Conservation (phyloP, 2,329 filamentous ascomycete species). For the Microcyclospora tardicrescens region DNA sequence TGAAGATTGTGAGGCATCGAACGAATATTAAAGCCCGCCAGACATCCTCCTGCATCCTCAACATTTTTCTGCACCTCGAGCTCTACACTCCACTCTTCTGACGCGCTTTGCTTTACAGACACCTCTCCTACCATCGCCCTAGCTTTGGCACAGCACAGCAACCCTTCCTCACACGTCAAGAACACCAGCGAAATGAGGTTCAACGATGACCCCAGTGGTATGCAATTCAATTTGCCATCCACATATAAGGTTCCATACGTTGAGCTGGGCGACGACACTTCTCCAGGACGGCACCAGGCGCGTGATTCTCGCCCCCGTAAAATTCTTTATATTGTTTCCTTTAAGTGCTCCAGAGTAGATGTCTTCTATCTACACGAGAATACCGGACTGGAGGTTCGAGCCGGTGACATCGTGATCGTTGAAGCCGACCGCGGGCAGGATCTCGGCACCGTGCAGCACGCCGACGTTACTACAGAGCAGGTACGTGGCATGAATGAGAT, state of each 20-base stretch:
- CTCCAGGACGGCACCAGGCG: conserved; percentile 8
- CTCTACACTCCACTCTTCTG: too few relatives aligned
- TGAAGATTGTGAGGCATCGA: too few relatives aligned
- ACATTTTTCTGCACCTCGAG: too few relatives aligned
- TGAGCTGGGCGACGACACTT: conserved; percentile 9
- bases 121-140: too few relatives aligned
- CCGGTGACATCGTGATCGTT: conserved; percentile 89
- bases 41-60: too few relatives aligned
- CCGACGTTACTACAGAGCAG: conserved; percentile 75
- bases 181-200: too few relatives aligned
- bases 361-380: conserved; percentile 96
- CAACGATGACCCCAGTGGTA: conserved; percentile 1
- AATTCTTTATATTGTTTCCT: conserved; percentile 76
- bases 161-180: too few relatives aligned
- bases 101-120: too few relatives aligned
- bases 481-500: too few relatives aligned
- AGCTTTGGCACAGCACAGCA: too few relatives aligned
- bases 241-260: conserved; percentile 19
- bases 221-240: conserved; percentile 13
- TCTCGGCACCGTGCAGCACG: conserved; percentile 78
- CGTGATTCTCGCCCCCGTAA: conserved; percentile 26
- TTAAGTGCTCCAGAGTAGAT: conserved; percentile 91
- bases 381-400: conserved; percentile 78
- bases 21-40: too few relatives aligned
- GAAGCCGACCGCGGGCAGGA: conserved; percentile 95